A percentile compares a stretch with the other conserved stretches of the same genome.
phyloP scores from a whole-genome alignment of 352 stramenopile genomes.

The Peronospora destructor region DNA sequence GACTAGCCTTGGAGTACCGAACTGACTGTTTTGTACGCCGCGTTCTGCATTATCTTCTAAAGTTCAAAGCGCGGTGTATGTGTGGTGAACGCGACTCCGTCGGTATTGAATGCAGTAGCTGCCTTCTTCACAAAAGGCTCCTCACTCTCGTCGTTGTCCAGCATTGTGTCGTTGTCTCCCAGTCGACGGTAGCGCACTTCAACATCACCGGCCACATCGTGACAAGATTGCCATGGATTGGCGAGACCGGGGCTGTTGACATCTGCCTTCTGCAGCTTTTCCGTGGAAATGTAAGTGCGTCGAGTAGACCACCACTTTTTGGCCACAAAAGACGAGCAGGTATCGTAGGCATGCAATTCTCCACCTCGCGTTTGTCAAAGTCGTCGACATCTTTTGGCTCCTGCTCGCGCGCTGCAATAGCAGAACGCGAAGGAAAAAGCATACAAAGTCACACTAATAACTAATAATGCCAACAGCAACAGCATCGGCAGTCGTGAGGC shows the following conservation, averaged over 20 bases:
- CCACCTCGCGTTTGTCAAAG: slow-evolving; percentile 71
- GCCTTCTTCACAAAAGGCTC: slow-evolving; percentile 33
- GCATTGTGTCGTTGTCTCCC: slow-evolving; percentile 28
- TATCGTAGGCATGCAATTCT: slow-evolving; percentile 84
- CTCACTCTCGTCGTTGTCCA: slow-evolving; percentile 7
- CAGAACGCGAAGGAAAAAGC: slow-evolving; percentile 5
- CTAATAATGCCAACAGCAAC: slow-evolving; percentile 7
- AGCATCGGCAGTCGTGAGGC: slow-evolving; percentile 1
- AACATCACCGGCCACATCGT: slow-evolving; percentile 44
- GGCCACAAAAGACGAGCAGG: slow-evolving; percentile 56
- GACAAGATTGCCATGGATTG: slow-evolving; percentile 64
- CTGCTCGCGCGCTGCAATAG: slow-evolving; percentile 20
- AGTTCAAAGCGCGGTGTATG: slow-evolving; percentile 61
- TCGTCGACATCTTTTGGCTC: slow-evolving; percentile 45
- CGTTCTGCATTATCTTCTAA: slow-evolving; percentile 2
- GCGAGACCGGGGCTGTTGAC: slow-evolving; percentile 16
- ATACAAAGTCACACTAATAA: neutral
- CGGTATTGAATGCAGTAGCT: slow-evolving; percentile 46
- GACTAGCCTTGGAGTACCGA: slow-evolving; percentile 79
- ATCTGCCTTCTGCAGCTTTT: slow-evolving; percentile 40
- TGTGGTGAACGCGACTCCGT: slow-evolving; percentile 44
- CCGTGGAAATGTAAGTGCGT: slow-evolving; percentile 63
- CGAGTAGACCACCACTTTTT: slow-evolving; percentile 53
- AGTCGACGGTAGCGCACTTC: slow-evolving; percentile 50
- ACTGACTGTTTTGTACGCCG: slow-evolving; percentile 57